A percentile compares a stretch with the other conserved stretches of the same genome.
These are phyloP conservation scores for Mucor racemosus DNA, from an alignment of 371 early-diverging fungal genomes.

Conservation along the genomic window DNA sequence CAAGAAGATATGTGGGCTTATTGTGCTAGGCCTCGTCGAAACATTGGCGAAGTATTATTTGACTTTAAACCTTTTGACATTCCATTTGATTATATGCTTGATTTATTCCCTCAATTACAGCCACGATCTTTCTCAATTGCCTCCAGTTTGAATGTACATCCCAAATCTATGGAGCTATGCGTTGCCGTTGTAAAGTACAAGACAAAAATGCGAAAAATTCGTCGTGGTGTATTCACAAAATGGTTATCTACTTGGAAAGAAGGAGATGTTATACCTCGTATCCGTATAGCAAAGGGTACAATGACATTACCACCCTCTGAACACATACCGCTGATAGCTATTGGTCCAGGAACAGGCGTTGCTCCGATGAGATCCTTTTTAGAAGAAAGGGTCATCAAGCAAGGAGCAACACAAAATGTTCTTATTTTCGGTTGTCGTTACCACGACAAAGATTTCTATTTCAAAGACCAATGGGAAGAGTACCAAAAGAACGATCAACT, in stretches of 20 bases:
- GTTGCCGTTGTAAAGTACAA: conserved; percentile 88
- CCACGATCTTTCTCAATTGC: conserved; percentile 89
- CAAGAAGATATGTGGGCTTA: conserved; percentile 90
- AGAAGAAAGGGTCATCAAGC: conserved; percentile 59
- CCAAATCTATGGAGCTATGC: conserved; percentile 67
- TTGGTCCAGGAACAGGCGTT: conserved; percentile 88
- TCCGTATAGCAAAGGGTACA: conserved; percentile 74
- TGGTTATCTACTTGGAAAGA: conserved; percentile 66
- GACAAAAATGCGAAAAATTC: conserved; percentile 71
- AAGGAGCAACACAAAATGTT: conserved; percentile 61
- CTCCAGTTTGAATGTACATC: conserved; percentile 51
- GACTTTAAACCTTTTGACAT: conserved; percentile 81
- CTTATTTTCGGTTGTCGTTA: conserved; percentile 88
- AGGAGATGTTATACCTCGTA: conserved; percentile 52
- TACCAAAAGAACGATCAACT: conserved; percentile 56
- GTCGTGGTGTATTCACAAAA: conserved; percentile 84
- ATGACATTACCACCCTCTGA: conserved; percentile 67
- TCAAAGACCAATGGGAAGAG: conserved; percentile 65
- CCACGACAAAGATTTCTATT: conserved; percentile 73
- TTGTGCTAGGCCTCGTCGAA: conserved; percentile 77
- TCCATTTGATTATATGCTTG: conserved; percentile 82
- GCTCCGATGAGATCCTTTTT: conserved; percentile 90
- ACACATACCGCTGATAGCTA: conserved; percentile 67
- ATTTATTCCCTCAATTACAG: conserved; percentile 79
- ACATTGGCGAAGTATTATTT: conserved; percentile 79